phyloP scores from a whole-genome alignment of 1,284 basidiomycete species.

The Laetiporus sulphureus region DNA sequence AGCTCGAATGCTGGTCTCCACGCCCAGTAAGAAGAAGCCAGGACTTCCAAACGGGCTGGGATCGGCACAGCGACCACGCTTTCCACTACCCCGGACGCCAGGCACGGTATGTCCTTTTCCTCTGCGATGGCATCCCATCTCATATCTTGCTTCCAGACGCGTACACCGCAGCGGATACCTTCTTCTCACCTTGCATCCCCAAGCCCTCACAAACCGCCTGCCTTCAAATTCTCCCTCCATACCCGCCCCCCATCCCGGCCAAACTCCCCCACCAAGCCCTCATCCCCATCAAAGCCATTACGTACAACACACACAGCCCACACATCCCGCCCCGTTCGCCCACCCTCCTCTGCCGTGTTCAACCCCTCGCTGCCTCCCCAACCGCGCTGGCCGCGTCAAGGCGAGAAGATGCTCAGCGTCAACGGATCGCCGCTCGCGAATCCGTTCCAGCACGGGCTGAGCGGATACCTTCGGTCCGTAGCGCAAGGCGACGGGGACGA shows the following conservation, averaged over 20 bases:
- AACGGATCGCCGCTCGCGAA: constrained; percentile 76
- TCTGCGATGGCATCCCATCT: neutral
- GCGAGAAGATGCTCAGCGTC: constrained; percentile 67
- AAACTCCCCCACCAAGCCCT: constrained; percentile 32
- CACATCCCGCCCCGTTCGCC: constrained; percentile 29
- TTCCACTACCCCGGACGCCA: constrained; percentile 38
- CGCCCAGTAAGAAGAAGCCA: constrained; percentile 50
- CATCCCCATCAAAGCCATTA: constrained; percentile 21
- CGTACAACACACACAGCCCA: constrained; percentile 18
- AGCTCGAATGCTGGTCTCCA: too few species aligned
- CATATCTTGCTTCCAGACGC: constrained; percentile 12
- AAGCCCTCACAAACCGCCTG: constrained; percentile 44
- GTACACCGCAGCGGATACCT: constrained; percentile 25
- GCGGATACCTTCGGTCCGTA: constrained; percentile 27
- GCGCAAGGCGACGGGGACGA: constrained; percentile 14
- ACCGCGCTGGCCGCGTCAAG: constrained; percentile 52
- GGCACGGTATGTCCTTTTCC: constrained; percentile 31
- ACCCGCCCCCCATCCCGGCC: constrained; percentile 33
- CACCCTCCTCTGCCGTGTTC: constrained; percentile 65
- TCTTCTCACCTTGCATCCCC: constrained; percentile 34
- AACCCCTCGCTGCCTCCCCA: constrained; percentile 63
- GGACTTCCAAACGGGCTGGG: constrained; percentile 41
- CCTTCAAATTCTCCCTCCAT: constrained; percentile 20
- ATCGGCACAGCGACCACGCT: constrained; percentile 39
- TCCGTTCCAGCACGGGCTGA: constrained; percentile 55